Conservation (phyloP, 495 filamentous ascomycete genomes). For the Penicillium canescens region DNA sequence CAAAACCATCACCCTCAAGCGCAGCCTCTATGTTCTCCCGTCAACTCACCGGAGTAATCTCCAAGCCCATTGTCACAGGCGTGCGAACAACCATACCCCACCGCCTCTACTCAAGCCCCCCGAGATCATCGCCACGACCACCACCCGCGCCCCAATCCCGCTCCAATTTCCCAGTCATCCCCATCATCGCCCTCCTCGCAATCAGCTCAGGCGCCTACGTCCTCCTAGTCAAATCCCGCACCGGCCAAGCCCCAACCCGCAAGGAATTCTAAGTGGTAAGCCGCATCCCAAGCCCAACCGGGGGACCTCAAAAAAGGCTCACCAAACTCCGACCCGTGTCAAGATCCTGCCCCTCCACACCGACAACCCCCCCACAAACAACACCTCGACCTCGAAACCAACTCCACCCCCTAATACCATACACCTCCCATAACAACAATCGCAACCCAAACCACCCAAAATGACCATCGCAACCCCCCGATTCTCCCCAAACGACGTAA, state of each 20-base stretch:
- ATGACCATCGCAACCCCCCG: slow-evolving; percentile 53
- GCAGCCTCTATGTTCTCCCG: slow-evolving; percentile 12
- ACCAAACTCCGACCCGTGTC: slow-evolving; percentile 6
- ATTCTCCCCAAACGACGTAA: slow-evolving; percentile 77
- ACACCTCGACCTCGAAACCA: slow-evolving; percentile 5
- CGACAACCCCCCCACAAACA: slow-evolving; percentile 12
- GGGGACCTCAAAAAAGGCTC: slow-evolving; percentile 9
- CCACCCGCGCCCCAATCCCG: slow-evolving; percentile 30
- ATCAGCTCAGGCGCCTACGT: slow-evolving; percentile 61
- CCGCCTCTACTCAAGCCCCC: slow-evolving; percentile 23
- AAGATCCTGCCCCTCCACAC: slow-evolving; percentile 9
- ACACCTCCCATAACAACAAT: not conserved
- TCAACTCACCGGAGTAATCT: slow-evolving; percentile 16
- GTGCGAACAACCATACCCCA: slow-evolving; percentile 1
- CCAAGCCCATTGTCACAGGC: slow-evolving; percentile 16
- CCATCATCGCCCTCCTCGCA: slow-evolving; percentile 61
- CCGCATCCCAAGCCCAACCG: not conserved
- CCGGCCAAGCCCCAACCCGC: slow-evolving; percentile 28
- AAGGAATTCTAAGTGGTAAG: not conserved
- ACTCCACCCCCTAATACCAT: slow-evolving; percentile 3
- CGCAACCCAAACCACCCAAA: slow-evolving; percentile 12
- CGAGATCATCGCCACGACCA: slow-evolving; percentile 19
- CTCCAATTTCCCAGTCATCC: slow-evolving; percentile 62
- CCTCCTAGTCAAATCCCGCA: slow-evolving; percentile 61
- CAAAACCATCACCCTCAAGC: not conserved